A percentile compares a stretch with the other conserved stretches of the same genome.
Conservation (phyloP, 345 rosid species). For the Citrus hindsii region DNA sequence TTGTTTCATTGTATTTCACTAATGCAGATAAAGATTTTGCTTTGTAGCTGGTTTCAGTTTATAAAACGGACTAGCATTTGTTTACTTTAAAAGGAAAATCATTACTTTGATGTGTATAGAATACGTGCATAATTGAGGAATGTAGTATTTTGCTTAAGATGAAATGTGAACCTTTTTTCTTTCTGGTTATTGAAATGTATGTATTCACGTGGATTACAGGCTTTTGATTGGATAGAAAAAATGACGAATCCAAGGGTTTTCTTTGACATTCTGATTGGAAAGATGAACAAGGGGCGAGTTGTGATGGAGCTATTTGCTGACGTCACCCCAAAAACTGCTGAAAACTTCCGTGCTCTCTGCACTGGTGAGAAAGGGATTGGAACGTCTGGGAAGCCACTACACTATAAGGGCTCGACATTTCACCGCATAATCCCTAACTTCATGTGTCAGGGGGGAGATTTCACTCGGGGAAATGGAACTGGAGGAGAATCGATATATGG, state of each 20-base stretch:
- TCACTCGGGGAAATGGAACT: conserved; percentile 82
- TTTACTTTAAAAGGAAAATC: background rate
- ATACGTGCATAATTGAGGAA: background rate
- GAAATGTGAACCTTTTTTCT: background rate
- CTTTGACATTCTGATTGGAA: conserved; percentile 72
- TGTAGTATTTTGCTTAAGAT: background rate
- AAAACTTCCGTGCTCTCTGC: conserved; percentile 77
- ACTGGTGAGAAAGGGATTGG: conserved; percentile 82
- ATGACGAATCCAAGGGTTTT: conserved; percentile 75
- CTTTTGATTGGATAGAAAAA: conserved; percentile 11
- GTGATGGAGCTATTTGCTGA: conserved; percentile 88
- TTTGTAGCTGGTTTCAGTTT: background rate
- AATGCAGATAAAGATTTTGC: background rate
- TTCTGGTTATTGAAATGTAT: background rate
- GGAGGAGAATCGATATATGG: conserved; percentile 88
- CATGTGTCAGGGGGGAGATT: conserved; percentile 96
- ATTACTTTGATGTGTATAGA: background rate
- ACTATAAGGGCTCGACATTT: conserved; percentile 78
- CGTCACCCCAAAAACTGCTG: conserved; percentile 65
- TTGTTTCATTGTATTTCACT: background rate
- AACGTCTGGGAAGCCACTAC: conserved; percentile 49
- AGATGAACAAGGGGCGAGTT: conserved; percentile 53
- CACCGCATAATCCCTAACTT: conserved; percentile 83
- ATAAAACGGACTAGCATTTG: background rate
- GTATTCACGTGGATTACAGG: conserved; percentile 9